phyloP scores from a whole-genome alignment of 495 filamentous ascomycete species.

The Tuber indicum region DNA sequence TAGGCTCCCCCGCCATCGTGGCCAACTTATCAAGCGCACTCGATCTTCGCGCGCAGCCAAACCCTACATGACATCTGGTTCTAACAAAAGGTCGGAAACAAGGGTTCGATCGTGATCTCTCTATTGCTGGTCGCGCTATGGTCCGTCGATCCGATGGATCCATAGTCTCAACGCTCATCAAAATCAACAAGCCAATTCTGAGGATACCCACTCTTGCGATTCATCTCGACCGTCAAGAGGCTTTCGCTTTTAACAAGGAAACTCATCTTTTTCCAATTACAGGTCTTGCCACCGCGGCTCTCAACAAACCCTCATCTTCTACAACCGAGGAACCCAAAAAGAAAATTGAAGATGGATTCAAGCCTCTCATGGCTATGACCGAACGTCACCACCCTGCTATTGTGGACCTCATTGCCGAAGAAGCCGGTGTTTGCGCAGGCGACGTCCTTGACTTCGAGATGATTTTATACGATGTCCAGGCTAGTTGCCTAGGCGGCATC shows the following conservation, averaged over 20 bases:
- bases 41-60: not conserved
- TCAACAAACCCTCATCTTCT: constrained; percentile 60
- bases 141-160: constrained; percentile 65
- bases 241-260: constrained; percentile 92
- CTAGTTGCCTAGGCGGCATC: constrained; percentile 78
- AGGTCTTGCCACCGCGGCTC: constrained; percentile 75
- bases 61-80: not conserved
- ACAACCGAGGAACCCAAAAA: constrained; percentile 41
- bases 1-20: constrained; percentile 27
- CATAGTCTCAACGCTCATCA: constrained; percentile 77
- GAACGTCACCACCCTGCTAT: constrained; percentile 87
- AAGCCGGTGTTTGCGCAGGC: constrained; percentile 59
- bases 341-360: constrained; percentile 52
- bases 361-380: constrained; percentile 65
- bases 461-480: constrained; percentile 90
- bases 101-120: constrained; percentile 94
- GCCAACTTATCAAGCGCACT: not conserved
- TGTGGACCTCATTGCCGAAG: constrained; percentile 74
- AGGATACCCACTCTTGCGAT: constrained; percentile 85
- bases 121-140: constrained; percentile 82
- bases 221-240: constrained; percentile 78
- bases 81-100: constrained; percentile 1
- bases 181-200: constrained; percentile 83
- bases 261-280: constrained; percentile 89
- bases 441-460: constrained; percentile 92